Conservation (phyloP, 2,329 filamentous ascomycete species). For the Ophiostoma himal-ulmi region DNA sequence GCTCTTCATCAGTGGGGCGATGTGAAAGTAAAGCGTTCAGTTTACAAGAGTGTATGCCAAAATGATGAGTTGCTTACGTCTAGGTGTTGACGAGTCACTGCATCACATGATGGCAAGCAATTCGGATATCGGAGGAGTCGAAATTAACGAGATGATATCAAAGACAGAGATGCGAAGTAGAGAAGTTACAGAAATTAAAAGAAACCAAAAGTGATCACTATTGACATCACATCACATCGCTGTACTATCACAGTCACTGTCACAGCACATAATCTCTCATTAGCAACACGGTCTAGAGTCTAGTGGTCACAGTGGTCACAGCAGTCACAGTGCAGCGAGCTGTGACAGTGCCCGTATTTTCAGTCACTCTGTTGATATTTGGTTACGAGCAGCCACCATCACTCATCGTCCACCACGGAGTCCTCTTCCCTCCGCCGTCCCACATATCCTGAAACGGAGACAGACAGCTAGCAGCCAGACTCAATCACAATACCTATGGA, state of each 20-base stretch:
- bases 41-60: background rate
- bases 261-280: background rate
- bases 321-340: background rate
- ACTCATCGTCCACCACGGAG: background rate
- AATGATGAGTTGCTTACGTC: background rate
- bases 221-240: background rate
- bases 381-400: too few species aligned
- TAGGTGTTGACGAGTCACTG: background rate
- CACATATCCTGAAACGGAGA: conserved; percentile 9
- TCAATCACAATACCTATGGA: background rate
- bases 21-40: background rate
- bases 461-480: background rate
- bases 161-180: background rate
- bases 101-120: background rate
- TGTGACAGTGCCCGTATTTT: background rate
- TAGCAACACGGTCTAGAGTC: background rate
- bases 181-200: background rate
- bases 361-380: background rate
- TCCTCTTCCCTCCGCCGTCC: background rate
- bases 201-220: background rate
- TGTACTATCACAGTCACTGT: background rate
- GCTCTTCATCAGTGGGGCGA: background rate
- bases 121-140: background rate
- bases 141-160: background rate
- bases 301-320: background rate